Evolutionary conservation across 2,329 filamentous ascomycete species (phyloP).

Genomic region (Hortaea sp.): DNA sequence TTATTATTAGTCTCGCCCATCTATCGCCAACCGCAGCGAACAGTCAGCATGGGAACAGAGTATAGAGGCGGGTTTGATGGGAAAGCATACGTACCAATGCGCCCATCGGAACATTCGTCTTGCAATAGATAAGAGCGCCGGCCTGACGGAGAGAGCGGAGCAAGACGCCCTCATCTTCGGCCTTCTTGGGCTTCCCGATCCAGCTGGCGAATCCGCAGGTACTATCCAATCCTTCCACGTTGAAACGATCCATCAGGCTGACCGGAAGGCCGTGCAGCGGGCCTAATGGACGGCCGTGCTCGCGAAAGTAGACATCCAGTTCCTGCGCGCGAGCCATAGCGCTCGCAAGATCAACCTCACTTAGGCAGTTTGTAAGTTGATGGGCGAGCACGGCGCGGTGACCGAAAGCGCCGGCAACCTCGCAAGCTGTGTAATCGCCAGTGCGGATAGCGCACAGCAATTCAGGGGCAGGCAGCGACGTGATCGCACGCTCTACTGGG

Average conservation of each 20-base stretch:
- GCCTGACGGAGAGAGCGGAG: conserved; percentile 4
- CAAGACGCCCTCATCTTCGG: conserved; percentile 6
- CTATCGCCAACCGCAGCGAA: neutral
- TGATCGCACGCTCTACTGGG: neutral
- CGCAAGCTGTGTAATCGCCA: neutral
- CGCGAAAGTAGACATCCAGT: conserved; percentile 6
- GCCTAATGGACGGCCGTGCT: conserved; percentile 1
- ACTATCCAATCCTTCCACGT: conserved; percentile 9
- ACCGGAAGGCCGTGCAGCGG: conserved; percentile 10
- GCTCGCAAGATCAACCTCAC: conserved; percentile 5
- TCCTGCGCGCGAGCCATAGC: conserved; percentile 2
- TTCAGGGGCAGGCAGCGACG: neutral
- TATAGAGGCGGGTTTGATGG: neutral
- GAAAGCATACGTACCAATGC: conserved; percentile 4
- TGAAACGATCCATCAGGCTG: conserved; percentile 9
- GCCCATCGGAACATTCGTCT: conserved; percentile 13
- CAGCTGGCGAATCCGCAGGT: conserved; percentile 7
- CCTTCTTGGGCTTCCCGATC: conserved; percentile 5
- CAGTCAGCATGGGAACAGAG: neutral
- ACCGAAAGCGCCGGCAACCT: neutral
- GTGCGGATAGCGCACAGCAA: neutral
- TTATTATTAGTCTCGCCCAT: conserved; percentile 13
- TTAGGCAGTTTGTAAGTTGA: conserved; percentile 6
- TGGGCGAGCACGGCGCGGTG: conserved; percentile 5
- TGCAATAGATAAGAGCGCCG: conserved; percentile 10